phyloP scores from a whole-genome alignment of 225 moss, liverwort and hornwort genomes.

The Antitrichia curtipendula region DNA sequence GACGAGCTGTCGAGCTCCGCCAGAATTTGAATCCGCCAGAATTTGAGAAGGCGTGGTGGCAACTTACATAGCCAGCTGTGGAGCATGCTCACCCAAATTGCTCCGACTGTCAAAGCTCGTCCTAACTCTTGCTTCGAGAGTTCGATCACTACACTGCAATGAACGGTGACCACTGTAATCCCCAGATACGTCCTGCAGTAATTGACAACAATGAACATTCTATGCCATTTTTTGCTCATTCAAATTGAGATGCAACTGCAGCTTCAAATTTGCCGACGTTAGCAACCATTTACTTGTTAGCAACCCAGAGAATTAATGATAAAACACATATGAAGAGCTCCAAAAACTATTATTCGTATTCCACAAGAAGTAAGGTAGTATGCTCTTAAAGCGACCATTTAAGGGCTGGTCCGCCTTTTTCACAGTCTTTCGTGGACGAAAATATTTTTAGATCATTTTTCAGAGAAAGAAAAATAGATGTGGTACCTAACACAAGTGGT shows the following conservation, averaged over 20 bases:
- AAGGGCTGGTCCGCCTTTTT: too few relatives aligned
- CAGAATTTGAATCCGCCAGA: background rate
- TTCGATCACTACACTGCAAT: background rate
- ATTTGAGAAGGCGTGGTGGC: background rate
- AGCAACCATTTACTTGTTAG: too few relatives aligned
- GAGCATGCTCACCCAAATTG: too few relatives aligned
- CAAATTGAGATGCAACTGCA: background rate
- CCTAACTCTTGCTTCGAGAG: background rate
- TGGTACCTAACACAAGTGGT: too few relatives aligned
- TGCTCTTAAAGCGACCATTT: too few relatives aligned
- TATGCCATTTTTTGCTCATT: background rate
- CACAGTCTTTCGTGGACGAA: too few relatives aligned
- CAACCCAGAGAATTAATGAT: too few relatives aligned
- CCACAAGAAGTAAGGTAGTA: too few relatives aligned
- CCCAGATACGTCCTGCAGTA: background rate
- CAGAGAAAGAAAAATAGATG: too few relatives aligned
- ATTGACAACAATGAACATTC: background rate
- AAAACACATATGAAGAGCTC: too few relatives aligned
- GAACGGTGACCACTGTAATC: background rate
- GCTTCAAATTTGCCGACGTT: background rate
- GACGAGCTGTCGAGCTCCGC: background rate
- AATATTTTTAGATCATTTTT: too few relatives aligned
- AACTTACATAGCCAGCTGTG: background rate
- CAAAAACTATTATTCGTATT: too few relatives aligned
- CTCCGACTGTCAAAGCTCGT: background rate